Percentiles rank a stretch among this genome's conserved stretches.
Evolutionary conservation across 768 basidiomycete species (phyloP).

Genomic region (Russula earlei): DNA sequence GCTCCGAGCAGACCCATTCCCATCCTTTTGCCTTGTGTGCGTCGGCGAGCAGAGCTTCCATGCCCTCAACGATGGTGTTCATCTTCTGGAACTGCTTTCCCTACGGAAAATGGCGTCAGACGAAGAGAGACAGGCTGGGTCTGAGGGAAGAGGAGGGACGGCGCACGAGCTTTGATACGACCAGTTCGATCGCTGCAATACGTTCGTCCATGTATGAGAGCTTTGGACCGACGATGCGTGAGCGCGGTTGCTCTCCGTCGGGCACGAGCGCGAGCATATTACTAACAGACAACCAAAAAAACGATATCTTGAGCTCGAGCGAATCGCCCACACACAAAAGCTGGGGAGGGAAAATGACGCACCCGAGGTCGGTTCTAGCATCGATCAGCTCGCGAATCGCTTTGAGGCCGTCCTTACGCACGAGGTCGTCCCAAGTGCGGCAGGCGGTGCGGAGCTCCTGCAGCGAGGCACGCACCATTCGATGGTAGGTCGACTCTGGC

Average conservation of each 20-base stretch:
- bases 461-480: slow-evolving; percentile 59
- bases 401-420: slow-evolving; percentile 70
- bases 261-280: slow-evolving; percentile 54
- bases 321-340: too few relatives aligned
- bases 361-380: slow-evolving; percentile 80
- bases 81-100: slow-evolving; percentile 64
- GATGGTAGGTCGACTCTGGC: slow-evolving; percentile 69
- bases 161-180: slow-evolving; percentile 59
- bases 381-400: slow-evolving; percentile 66
- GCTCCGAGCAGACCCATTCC: slow-evolving; percentile 60
- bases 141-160: neutral
- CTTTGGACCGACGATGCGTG: slow-evolving; percentile 54
- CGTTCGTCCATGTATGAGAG: slow-evolving; percentile 58
- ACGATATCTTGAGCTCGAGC: too few relatives aligned
- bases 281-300: too few relatives aligned
- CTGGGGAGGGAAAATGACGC: slow-evolving; percentile 24
- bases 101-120: slow-evolving; percentile 29
- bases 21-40: slow-evolving; percentile 65
- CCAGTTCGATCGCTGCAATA: slow-evolving; percentile 47
- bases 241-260: slow-evolving; percentile 42
- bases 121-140: neutral
- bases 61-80: slow-evolving; percentile 48
- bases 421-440: slow-evolving; percentile 77
- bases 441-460: slow-evolving; percentile 56
- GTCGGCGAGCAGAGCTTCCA: slow-evolving; percentile 58